Percentiles rank a stretch among this genome's conserved stretches.
Conservation (phyloP, 306 rosid genomes). For the Dryas drummondii region DNA sequence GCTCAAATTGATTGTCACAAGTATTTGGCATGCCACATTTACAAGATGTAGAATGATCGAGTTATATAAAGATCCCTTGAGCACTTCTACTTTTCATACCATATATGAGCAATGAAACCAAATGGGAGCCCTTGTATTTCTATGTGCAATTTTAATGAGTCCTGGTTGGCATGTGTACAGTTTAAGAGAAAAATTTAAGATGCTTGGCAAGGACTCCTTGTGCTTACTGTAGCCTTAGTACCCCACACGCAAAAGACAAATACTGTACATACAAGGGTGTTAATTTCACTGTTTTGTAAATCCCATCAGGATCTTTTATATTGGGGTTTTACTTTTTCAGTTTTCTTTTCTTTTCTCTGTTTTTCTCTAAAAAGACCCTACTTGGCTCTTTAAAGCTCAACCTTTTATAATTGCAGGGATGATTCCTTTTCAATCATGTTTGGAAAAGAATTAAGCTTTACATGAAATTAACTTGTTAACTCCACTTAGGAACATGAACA, state of each 20-base stretch:
- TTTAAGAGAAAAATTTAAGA: not conserved
- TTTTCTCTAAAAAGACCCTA: not conserved
- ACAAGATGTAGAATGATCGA: not conserved
- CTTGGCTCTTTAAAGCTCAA: not conserved
- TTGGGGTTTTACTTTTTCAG: not conserved
- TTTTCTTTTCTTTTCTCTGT: not conserved
- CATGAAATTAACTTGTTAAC: not conserved
- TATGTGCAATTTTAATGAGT: not conserved
- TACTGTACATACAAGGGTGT: not conserved
- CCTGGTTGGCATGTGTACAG: not conserved
- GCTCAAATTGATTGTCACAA: not conserved
- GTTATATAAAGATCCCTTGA: not conserved
- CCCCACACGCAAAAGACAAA: not conserved
- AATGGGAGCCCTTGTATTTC: not conserved
- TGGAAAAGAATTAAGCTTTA: not conserved
- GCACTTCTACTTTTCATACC: not conserved
- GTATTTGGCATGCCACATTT: not conserved
- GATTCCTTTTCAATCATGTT: not conserved
- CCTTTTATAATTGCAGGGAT: not conserved
- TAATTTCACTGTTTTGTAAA: not conserved
- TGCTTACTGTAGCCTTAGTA: not conserved
- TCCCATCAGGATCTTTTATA: not conserved
- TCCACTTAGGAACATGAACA: not conserved
- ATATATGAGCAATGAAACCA: not conserved
- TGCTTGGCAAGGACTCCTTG: constrained; percentile 4